These are phyloP conservation scores for Bryoglossum gracile DNA, from an alignment of 495 filamentous ascomycete species.

Conservation along the genomic window DNA sequence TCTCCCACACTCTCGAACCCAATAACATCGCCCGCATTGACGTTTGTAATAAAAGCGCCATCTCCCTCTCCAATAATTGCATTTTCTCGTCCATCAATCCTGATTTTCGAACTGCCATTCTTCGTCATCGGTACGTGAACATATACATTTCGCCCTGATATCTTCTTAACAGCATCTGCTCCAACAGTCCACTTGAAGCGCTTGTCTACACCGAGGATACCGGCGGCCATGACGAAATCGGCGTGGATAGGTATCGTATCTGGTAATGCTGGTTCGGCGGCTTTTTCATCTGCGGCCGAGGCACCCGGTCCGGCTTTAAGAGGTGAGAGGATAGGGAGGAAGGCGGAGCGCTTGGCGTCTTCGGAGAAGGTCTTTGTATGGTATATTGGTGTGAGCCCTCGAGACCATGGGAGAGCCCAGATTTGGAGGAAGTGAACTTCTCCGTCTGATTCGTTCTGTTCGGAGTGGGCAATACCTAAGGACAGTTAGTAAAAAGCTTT, in stretches of 20 bases:
- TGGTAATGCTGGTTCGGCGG: slow-evolving; percentile 45
- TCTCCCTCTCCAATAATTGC: slow-evolving; percentile 60
- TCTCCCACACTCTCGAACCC: slow-evolving; percentile 57
- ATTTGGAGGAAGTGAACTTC: slow-evolving; percentile 77
- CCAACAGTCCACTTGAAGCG: slow-evolving; percentile 58
- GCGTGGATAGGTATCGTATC: slow-evolving; percentile 73
- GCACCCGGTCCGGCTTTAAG: slow-evolving; percentile 56
- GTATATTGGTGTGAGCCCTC: slow-evolving; percentile 61
- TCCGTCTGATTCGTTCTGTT: slow-evolving; percentile 60
- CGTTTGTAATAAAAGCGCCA: slow-evolving; percentile 56
- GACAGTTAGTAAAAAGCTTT: slow-evolving; percentile 4
- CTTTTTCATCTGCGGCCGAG: slow-evolving; percentile 49
- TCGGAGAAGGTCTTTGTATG: slow-evolving; percentile 62
- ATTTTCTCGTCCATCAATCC: slow-evolving; percentile 48
- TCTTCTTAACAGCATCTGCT: slow-evolving; percentile 35
- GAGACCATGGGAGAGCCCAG: slow-evolving; percentile 66
- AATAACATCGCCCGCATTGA: slow-evolving; percentile 52
- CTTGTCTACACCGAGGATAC: slow-evolving; percentile 47
- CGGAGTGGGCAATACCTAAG: slow-evolving; percentile 63
- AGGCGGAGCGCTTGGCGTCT: slow-evolving; percentile 56
- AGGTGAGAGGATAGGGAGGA: slow-evolving; percentile 63
- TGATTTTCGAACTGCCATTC: slow-evolving; percentile 58
- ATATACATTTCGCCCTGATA: slow-evolving; percentile 59
- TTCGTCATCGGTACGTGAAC: slow-evolving; percentile 71
- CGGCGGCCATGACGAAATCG: slow-evolving; percentile 70